Evolutionary conservation across 371 early-diverging fungal species (phyloP).

Genomic region (Zopfochytrium polystomum): DNA sequence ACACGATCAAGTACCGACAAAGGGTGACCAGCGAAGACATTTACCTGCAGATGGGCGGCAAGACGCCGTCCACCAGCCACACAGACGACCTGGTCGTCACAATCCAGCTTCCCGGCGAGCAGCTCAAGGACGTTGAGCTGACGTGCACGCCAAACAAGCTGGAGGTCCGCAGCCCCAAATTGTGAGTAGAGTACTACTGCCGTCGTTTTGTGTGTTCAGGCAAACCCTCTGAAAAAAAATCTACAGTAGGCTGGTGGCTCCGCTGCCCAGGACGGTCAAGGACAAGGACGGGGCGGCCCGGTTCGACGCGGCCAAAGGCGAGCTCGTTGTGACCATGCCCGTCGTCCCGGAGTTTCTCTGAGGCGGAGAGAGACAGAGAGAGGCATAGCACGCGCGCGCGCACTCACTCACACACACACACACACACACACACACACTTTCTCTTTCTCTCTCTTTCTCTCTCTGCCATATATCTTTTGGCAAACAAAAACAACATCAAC

Average conservation of each 20-base stretch:
- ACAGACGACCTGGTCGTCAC: slow-evolving; percentile 27
- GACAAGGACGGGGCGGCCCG: slow-evolving; percentile 22
- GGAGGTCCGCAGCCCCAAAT: slow-evolving; percentile 28
- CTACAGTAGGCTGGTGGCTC: slow-evolving; percentile 22
- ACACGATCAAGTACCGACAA: slow-evolving; percentile 31
- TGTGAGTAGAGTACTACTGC: slow-evolving; percentile 19
- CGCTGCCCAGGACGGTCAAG: slow-evolving; percentile 16
- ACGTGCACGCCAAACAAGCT: slow-evolving; percentile 13
- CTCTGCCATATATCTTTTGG: too few relatives aligned
- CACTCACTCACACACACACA: too few relatives aligned
- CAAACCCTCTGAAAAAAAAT: too few relatives aligned
- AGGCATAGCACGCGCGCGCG: too few relatives aligned
- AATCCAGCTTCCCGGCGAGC: slow-evolving; percentile 23
- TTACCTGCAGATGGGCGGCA: slow-evolving; percentile 37
- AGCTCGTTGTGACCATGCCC: slow-evolving; percentile 23
- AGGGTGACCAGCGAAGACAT: slow-evolving; percentile 39
- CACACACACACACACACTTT: too few relatives aligned
- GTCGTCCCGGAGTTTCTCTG: slow-evolving; percentile 13
- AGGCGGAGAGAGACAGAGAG: too few relatives aligned
- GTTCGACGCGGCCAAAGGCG: slow-evolving; percentile 16
- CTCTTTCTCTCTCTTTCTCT: too few relatives aligned
- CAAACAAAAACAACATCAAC: too few relatives aligned
- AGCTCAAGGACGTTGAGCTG: slow-evolving; percentile 28
- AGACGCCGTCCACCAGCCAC: slow-evolving; percentile 22
- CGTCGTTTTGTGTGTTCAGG: background rate